phyloP scores from a whole-genome alignment of 2,329 filamentous ascomycete genomes.

The Penicillium rolfsii region DNA sequence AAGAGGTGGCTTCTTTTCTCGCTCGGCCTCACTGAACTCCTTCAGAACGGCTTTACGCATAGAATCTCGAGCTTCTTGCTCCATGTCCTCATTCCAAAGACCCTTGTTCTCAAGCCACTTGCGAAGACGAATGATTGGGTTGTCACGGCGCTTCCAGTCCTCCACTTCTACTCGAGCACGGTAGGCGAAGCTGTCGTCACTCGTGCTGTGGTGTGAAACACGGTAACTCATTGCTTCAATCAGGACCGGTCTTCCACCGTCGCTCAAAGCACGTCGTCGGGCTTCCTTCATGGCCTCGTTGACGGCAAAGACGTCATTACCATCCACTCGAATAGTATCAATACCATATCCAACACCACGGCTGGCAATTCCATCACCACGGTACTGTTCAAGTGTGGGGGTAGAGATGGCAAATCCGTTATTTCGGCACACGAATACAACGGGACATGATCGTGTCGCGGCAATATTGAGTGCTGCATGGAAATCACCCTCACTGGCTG shows the following conservation, averaged over 20 bases:
- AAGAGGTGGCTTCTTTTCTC: conserved; percentile 58
- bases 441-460: conserved; percentile 82
- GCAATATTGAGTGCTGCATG: conserved; percentile 90
- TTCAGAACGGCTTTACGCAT: conserved; percentile 76
- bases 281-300: conserved; percentile 78
- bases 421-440: conserved; percentile 88
- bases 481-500: conserved; percentile 88
- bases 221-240: conserved; percentile 98
- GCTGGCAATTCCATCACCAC: conserved; percentile 86
- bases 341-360: conserved; percentile 91
- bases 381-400: conserved; percentile 86
- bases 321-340: conserved; percentile 86
- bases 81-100: conserved; percentile 82
- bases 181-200: conserved; percentile 96
- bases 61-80: conserved; percentile 69
- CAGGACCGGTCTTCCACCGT: conserved; percentile 80
- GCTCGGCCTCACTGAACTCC: conserved; percentile 75
- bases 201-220: conserved; percentile 96
- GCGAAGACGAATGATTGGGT: conserved; percentile 79
- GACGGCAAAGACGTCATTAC: conserved; percentile 92
- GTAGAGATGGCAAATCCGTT: conserved; percentile 92
- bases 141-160: conserved; percentile 89
- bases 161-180: conserved; percentile 90
- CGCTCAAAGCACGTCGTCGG: conserved; percentile 73
- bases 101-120: conserved; percentile 88